Evolutionary conservation across 1,139 yeast genomes (phyloP).

Genomic region (Yamadazyma songkhlaensis): DNA sequence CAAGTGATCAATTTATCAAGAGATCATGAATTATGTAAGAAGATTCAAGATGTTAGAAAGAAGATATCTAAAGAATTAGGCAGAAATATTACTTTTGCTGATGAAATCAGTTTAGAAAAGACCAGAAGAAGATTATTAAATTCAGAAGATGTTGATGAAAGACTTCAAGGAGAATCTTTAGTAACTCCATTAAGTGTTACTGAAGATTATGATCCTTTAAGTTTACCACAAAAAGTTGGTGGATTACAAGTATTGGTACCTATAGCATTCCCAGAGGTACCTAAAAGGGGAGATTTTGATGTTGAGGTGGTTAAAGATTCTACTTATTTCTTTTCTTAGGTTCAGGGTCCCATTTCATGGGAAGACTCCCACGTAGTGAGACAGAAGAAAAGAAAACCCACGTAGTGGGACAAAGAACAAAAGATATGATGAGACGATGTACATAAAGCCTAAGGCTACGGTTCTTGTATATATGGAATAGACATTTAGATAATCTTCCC

Average conservation of each 20-base stretch:
- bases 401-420: too few species aligned
- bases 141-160: constrained; percentile 50
- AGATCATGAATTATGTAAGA: constrained; percentile 50
- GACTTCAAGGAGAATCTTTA: constrained; percentile 54
- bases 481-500: constrained; percentile 61
- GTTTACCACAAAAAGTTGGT: constrained; percentile 23
- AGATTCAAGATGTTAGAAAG: constrained; percentile 50
- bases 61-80: constrained; percentile 50
- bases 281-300: constrained; percentile 81
- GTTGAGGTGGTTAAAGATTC: constrained; percentile 71
- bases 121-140: constrained; percentile 55
- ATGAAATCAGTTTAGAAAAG: constrained; percentile 72
- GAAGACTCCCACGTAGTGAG: neutral
- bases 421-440: too few species aligned
- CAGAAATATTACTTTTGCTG: constrained; percentile 60
- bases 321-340: constrained; percentile 70
- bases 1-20: constrained; percentile 57
- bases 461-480: neutral
- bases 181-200: constrained; percentile 74
- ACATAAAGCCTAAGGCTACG: too few species aligned
- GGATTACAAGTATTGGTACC: constrained; percentile 52
- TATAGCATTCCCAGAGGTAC: constrained; percentile 68
- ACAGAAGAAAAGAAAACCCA: too few species aligned
- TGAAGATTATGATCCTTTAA: constrained; percentile 35
- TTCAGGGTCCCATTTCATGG: too few species aligned